Base-by-base conservation (phyloP, 2,329 filamentous ascomycete species). In the Trichoderma sp. region DNA sequence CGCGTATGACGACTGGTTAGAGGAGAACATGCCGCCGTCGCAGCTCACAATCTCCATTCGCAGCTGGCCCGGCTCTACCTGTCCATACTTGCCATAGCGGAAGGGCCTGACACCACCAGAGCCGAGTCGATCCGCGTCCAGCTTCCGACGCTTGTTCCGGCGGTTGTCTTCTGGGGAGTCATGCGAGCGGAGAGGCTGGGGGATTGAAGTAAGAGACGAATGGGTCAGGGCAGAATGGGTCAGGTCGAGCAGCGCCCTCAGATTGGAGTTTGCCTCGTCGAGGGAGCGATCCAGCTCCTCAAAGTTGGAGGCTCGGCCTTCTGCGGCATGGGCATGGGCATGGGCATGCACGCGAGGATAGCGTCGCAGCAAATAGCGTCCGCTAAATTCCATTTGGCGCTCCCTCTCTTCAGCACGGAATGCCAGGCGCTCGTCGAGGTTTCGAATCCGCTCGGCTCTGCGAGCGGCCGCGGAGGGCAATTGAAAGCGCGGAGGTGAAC, bases 11-110 rank as follows among this genome's bases (percentile, higher is more conserved):
- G 83, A 80, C 72, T 89, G 87, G 70, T 90, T 89, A 59, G 86
- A 83, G 60, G 86, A 83, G 74, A 85, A 89, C 68, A 88, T 84
- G 52, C 94, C 93, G 48, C 93, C 93, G 77, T 97, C 94, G 75
- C 93, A 97, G 82, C 90, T 95, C 58, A 92, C 86, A 70, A 97
- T 89, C 76, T 97, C 92, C 92, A 97, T 93, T 70, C 86, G 90
- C 74, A 97, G 81, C 71, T 87, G 85, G 4, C 93, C 94, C 0
- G 92, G 87, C 69, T 95, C 91, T 17, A 97, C 91, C 78, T 97
- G 94, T 19, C 94, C 94, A 77, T 90, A 93, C 73, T 89, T 89
- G 25, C 94, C 94, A 77, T 97, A 98, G 70, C 87, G 89, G 76
- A 94, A 92, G 2, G 84, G 86, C 69, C 80, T 81, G 71, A 83